Conservation (phyloP, 441 rosid genomes). For the Corymbia citriodora region DNA sequence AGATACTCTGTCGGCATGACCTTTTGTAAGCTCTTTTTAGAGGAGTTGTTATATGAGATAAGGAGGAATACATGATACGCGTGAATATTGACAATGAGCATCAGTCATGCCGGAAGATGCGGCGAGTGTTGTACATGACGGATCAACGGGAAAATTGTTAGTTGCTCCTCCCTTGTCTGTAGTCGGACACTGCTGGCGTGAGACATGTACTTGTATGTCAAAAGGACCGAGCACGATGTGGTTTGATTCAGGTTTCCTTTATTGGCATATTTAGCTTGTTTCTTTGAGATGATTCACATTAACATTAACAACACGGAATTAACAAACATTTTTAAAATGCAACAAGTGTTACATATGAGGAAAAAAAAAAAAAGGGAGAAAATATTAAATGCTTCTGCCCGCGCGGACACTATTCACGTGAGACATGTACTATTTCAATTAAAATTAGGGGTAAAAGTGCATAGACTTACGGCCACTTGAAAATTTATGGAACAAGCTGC, state of each 20-base stretch:
- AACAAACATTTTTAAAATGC: background rate
- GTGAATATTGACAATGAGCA: background rate
- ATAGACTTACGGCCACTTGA: background rate
- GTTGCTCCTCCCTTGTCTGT: background rate
- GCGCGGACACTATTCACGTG: background rate
- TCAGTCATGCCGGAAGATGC: fast-evolving
- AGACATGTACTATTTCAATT: background rate
- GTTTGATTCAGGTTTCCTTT: background rate
- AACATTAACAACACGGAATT: background rate
- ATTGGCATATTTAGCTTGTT: background rate
- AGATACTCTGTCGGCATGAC: background rate
- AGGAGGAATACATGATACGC: background rate
- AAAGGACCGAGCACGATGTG: background rate
- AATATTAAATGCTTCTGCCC: background rate
- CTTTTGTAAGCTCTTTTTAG: background rate
- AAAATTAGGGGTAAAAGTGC: background rate
- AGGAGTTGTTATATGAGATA: background rate
- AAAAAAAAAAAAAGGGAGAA: background rate
- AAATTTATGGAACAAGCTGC: background rate
- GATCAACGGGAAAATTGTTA: background rate
- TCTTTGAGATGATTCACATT: background rate
- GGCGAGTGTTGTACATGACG: background rate
- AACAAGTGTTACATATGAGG: background rate
- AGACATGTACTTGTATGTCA: background rate
- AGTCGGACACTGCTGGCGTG: background rate